phyloP scores from a whole-genome alignment of 441 rosid genomes.

The Manihot esculenta region DNA sequence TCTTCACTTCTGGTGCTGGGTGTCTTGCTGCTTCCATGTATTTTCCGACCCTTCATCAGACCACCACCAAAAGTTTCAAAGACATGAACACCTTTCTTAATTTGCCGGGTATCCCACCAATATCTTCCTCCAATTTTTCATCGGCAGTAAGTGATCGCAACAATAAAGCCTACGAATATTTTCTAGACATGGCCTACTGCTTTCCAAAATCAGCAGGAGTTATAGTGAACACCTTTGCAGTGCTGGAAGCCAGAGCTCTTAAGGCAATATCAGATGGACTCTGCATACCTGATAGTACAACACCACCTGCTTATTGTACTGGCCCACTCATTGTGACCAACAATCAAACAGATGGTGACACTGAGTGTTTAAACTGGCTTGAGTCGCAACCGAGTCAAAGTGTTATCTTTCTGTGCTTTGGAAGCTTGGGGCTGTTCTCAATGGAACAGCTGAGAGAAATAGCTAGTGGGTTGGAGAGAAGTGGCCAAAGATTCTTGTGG shows the following conservation, averaged over 20 bases:
- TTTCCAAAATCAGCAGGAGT: constrained; percentile 29
- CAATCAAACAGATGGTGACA: too few species aligned
- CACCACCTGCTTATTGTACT: too few species aligned
- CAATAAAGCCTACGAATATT: constrained; percentile 21
- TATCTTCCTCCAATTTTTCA: constrained; percentile 28
- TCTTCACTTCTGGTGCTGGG: constrained; percentile 32
- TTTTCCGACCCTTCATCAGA: constrained; percentile 29
- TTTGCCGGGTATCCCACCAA: constrained; percentile 39
- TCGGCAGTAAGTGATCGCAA: constrained; percentile 22
- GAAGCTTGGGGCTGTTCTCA: too few species aligned
- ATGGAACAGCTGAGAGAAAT: too few species aligned
- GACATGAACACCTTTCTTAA: constrained; percentile 17
- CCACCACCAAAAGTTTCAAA: constrained; percentile 26
- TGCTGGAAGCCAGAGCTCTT: constrained; percentile 34
- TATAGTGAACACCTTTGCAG: constrained; percentile 41
- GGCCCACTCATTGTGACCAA: too few species aligned
- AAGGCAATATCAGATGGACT: constrained; percentile 36
- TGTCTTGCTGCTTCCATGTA: constrained; percentile 16
- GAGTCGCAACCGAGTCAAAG: too few species aligned
- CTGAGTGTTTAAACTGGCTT: too few species aligned
- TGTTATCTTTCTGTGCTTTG: too few species aligned
- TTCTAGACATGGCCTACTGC: not conserved
- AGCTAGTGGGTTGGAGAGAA: too few species aligned
- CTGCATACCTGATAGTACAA: too few species aligned
- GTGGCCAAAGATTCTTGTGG: too few species aligned